These are phyloP conservation scores for Thyridium curvatum DNA, from an alignment of 2,329 filamentous ascomycete species.

Conservation along the genomic window DNA sequence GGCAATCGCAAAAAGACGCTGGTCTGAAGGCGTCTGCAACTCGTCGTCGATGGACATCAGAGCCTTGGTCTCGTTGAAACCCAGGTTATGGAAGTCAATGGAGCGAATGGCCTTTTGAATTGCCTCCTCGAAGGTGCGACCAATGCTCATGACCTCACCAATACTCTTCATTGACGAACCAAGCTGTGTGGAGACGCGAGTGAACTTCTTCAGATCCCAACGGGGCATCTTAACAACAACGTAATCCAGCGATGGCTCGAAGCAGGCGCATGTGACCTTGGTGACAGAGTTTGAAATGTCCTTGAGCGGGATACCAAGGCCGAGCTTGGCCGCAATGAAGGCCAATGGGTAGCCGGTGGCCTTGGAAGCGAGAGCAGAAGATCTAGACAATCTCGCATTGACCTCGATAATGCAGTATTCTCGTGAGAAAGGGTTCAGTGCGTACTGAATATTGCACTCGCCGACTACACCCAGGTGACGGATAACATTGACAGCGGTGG, in stretches of 20 bases:
- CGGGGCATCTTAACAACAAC: conserved; percentile 98
- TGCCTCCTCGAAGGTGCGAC: conserved; percentile 92
- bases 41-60: conserved; percentile 96
- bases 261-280: conserved; percentile 92
- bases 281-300: conserved; percentile 96
- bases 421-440: conserved; percentile 86
- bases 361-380: conserved; percentile 92
- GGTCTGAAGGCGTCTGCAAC: conserved; percentile 93
- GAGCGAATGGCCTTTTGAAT: conserved; percentile 97
- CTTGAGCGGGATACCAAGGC: conserved; percentile 89
- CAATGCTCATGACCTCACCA: conserved; percentile 98
- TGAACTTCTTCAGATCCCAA: conserved; percentile 99
- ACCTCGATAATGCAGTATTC: conserved; percentile 99
- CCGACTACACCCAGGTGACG: conserved; percentile 94
- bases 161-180: conserved; percentile 99
- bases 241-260: conserved; percentile 96
- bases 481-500: conserved; percentile 94
- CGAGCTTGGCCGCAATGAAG: conserved; percentile 94
- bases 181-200: conserved; percentile 87
- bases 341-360: conserved; percentile 94
- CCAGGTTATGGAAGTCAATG: conserved; percentile 91
- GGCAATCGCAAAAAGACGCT: conserved; percentile 93
- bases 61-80: conserved; percentile 86
- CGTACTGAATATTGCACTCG: conserved; percentile 99
- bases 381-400: conserved; percentile 92